phyloP scores from a whole-genome alignment of 2,329 filamentous ascomycete species.

The Claviceps digitariae region DNA sequence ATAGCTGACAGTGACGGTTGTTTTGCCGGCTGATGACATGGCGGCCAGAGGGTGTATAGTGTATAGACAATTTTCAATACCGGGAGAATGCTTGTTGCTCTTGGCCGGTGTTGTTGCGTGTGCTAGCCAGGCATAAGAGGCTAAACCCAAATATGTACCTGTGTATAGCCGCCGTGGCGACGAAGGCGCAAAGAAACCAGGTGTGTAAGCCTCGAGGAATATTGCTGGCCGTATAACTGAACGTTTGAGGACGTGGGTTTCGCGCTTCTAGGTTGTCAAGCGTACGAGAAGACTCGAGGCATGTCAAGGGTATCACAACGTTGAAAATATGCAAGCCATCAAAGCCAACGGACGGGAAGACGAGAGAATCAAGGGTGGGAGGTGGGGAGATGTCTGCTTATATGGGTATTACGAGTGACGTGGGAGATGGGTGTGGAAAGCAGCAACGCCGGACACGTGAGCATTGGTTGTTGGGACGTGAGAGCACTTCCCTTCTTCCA shows the following conservation, averaged over 20 bases:
- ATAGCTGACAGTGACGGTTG: slow-evolving; percentile 46
- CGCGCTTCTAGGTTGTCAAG: neutral
- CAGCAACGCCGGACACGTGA: too few species aligned
- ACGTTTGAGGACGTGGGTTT: neutral
- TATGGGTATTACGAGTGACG: neutral
- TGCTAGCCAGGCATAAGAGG: too few species aligned
- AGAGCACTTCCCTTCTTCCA: too few species aligned
- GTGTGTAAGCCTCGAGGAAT: too few species aligned
- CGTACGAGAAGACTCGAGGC: neutral
- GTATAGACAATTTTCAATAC: slow-evolving; percentile 1
- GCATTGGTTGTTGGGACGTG: too few species aligned
- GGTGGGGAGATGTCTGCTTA: neutral
- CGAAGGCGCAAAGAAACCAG: too few species aligned
- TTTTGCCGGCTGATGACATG: slow-evolving; percentile 13
- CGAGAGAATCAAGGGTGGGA: neutral
- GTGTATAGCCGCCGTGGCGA: too few species aligned
- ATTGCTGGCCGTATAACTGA: too few species aligned
- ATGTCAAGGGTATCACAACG: neutral
- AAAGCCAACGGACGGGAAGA: neutral
- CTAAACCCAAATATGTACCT: neutral
- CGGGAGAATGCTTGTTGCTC: neutral
- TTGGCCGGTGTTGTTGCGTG: neutral
- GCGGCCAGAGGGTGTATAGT: neutral
- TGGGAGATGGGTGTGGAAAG: too few species aligned
- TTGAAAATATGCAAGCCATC: neutral